Evolutionary conservation across 192 early-diverging fungal genomes (phyloP), one percentile per base, ranked within the genome.

Genomic region (Oehlia diaphana): DNA sequence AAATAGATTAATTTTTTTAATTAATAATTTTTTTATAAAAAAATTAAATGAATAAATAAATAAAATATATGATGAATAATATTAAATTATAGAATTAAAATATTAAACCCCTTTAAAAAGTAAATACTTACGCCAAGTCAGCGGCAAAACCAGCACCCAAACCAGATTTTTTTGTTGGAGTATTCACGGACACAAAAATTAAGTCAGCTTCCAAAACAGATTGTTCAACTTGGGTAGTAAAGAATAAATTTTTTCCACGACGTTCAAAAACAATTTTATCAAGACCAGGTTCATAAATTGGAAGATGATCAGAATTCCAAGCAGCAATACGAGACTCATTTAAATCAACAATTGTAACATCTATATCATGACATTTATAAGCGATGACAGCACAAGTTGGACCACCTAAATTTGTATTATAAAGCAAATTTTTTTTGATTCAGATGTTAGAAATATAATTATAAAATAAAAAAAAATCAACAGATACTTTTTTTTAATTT

Each of bases 121-220:
- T 64, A 50, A 33, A 64, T 31, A 89, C 89, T 92, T 87, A 93
- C 88, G 91, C 90, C 73, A 96, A 84, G 82, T 98, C 96, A 26
- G 95, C 90, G 39, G 93, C 94, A 82, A 87, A 90, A 73, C 95
- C 96, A 74, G 91, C 90, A 67, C 94, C 94, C 68, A 92, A 87
- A 70, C 92, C 90, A 61, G 84, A 62, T 85, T 94, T 93, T 83
- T 94, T 92, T 63, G 95, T 92, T 21, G 96, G 96, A 28, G 96
- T 98, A 83, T 96, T 96, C 78, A 98, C 96, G 10, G 95, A 95
- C 31, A 97, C 94, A 82, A 98, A 93, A 79, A 98, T 95, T 19
- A 98, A 81, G 81, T 97, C 94, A 63, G 95, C 91, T 49, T 93
- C 89, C 39, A 84, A 67, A 74, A 98, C 95, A 77, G 90, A 91